Conservation (phyloP, 345 rosid genomes). For the Gossypium ekmanianum region DNA sequence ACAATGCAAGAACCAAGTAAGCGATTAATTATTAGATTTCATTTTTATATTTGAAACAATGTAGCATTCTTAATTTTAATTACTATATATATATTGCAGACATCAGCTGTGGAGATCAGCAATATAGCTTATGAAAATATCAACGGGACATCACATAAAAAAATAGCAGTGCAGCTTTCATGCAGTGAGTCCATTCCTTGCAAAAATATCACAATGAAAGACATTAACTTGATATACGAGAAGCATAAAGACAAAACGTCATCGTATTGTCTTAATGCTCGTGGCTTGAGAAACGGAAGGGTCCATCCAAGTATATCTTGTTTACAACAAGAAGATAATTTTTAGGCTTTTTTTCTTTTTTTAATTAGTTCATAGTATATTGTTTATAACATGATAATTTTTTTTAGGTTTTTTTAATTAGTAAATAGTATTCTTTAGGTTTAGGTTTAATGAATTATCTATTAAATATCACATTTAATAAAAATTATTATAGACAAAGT, state of each 20-base stretch:
- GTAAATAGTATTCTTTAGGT: too few relatives aligned
- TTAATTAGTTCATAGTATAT: neutral
- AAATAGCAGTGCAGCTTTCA: constrained; percentile 16
- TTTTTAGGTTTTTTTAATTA: too few relatives aligned
- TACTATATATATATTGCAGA: neutral
- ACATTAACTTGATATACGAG: neutral
- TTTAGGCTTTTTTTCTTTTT: too few relatives aligned
- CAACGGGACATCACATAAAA: constrained; percentile 14
- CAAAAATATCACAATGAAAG: constrained; percentile 20
- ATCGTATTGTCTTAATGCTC: neutral
- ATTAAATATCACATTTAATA: too few relatives aligned
- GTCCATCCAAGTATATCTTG: neutral
- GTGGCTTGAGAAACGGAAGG: neutral
- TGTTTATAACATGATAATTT: too few relatives aligned
- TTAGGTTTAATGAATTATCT: too few relatives aligned
- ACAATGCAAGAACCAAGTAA: neutral
- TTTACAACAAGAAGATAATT: too few relatives aligned
- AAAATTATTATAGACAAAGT: too few relatives aligned
- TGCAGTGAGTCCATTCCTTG: constrained; percentile 26
- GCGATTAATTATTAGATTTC: neutral
- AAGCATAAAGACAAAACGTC: neutral
- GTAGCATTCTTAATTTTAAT: neutral
- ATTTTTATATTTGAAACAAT: too few relatives aligned
- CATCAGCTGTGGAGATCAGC: neutral
- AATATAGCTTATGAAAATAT: neutral